Percentiles rank a stretch among this genome's conserved stretches.
These are phyloP conservation scores for Coniochaeta sp. DNA, from an alignment of 2,329 filamentous ascomycete genomes.

Conservation along the genomic window DNA sequence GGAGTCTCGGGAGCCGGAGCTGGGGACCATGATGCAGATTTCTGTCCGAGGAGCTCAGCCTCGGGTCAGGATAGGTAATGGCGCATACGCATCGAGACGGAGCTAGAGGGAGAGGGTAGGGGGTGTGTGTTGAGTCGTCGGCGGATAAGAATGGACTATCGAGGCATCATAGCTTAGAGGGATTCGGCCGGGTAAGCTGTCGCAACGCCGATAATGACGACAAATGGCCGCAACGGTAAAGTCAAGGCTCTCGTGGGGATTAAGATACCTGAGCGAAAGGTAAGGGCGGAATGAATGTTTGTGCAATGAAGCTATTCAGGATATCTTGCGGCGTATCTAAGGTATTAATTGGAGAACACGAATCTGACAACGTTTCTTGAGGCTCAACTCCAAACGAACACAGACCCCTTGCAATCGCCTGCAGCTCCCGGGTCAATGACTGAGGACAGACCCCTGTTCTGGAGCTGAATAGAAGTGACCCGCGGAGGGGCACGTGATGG, in stretches of 20 bases:
- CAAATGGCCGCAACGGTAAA: too few relatives aligned
- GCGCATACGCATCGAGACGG: neutral
- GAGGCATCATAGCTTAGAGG: conserved; percentile 2
- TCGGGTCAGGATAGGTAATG: conserved; percentile 9
- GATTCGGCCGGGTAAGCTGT: neutral
- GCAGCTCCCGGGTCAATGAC: too few relatives aligned
- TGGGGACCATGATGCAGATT: conserved; percentile 48
- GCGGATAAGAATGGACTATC: conserved; percentile 1
- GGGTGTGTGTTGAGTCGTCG: neutral
- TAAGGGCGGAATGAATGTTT: too few relatives aligned
- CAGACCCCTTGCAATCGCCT: neutral
- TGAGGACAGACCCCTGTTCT: too few relatives aligned
- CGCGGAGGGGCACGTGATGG: too few relatives aligned
- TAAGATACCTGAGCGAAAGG: too few relatives aligned
- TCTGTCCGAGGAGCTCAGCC: conserved; percentile 17
- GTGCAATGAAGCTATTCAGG: too few relatives aligned
- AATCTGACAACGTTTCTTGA: neutral
- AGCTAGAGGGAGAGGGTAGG: neutral
- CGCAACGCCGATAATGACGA: neutral
- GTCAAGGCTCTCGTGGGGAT: too few relatives aligned
- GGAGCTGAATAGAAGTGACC: neutral
- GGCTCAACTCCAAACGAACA: neutral
- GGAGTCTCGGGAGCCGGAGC: conserved; percentile 53
- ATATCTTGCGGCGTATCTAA: too few relatives aligned
- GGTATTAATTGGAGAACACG: too few relatives aligned